A percentile compares a stretch with the other conserved stretches of the same genome.
Conservation (phyloP, 805 yeast species). For the Pichia cabralensis region DNA sequence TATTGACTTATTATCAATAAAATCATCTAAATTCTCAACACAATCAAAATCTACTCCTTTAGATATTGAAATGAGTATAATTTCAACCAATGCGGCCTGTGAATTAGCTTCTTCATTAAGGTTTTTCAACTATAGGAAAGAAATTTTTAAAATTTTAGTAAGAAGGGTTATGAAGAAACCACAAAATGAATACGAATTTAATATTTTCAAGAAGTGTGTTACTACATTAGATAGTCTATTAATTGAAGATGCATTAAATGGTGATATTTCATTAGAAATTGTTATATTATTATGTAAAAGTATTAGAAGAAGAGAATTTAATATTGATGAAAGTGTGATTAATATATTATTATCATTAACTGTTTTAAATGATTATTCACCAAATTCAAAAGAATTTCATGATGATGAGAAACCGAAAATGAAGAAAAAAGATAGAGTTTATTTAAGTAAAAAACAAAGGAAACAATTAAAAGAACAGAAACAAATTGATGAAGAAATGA, state of each 20-base stretch:
- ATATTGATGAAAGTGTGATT: slow-evolving; percentile 76
- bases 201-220: slow-evolving; percentile 48
- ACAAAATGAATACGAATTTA: slow-evolving; percentile 33
- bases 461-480: slow-evolving; percentile 81
- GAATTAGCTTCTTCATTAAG: slow-evolving; percentile 60
- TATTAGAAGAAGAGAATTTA: slow-evolving; percentile 60
- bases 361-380: slow-evolving; percentile 62
- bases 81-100: slow-evolving; percentile 71
- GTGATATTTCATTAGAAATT: slow-evolving; percentile 70
- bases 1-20: slow-evolving; percentile 41
- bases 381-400: slow-evolving; percentile 39
- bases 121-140: slow-evolving; percentile 75
- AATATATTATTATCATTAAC: slow-evolving; percentile 62
- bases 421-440: slow-evolving; percentile 82
- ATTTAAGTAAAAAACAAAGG: slow-evolving; percentile 81
- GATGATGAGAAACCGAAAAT: slow-evolving; percentile 38
- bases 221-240: slow-evolving; percentile 61
- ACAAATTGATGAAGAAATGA: slow-evolving; percentile 81
- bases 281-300: slow-evolving; percentile 60
- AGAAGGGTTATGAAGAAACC: slow-evolving; percentile 61
- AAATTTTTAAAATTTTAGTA: slow-evolving; percentile 55
- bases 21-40: slow-evolving; percentile 25
- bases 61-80: slow-evolving; percentile 37
- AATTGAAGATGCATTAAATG: slow-evolving; percentile 66
- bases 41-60: slow-evolving; percentile 22